phyloP scores from a whole-genome alignment of 176 grass and related monocot genomes.

The Pontederia paniculata region DNA sequence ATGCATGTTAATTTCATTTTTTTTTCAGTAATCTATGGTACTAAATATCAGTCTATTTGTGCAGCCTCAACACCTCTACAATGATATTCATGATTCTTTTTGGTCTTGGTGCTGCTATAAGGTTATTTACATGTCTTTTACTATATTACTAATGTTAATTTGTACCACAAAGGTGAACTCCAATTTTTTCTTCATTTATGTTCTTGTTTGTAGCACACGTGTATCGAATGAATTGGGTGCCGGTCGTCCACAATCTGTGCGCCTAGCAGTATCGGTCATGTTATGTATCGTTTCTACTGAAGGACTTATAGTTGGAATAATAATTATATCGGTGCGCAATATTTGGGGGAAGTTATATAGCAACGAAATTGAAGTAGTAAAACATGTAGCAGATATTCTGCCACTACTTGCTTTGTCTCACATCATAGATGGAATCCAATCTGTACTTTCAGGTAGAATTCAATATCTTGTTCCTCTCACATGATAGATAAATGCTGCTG shows the following conservation, averaged over 20 bases:
- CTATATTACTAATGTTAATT: not conserved
- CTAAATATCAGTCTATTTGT: constrained; percentile 1
- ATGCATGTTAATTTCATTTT: not conserved
- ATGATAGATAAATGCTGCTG: not conserved
- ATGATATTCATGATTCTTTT: constrained; percentile 55
- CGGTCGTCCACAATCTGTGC: constrained; percentile 36
- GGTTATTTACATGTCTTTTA: constrained; percentile 27
- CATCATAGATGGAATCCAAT: constrained; percentile 53
- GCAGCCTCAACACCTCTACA: constrained; percentile 55
- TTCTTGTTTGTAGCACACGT: constrained; percentile 33
- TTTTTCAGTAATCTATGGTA: not conserved
- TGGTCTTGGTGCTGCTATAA: constrained; percentile 71
- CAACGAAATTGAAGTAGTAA: constrained; percentile 65
- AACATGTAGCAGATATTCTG: constrained; percentile 53
- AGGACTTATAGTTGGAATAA: constrained; percentile 24
- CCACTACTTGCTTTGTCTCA: constrained; percentile 55
- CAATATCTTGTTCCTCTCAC: too few species aligned
- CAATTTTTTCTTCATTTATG: too few species aligned
- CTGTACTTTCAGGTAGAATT: constrained; percentile 63
- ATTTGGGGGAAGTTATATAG: constrained; percentile 64
- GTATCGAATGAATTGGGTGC: constrained; percentile 90
- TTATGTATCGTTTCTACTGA: constrained; percentile 28
- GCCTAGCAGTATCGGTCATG: constrained; percentile 45
- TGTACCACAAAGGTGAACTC: not conserved
- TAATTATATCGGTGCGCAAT: constrained; percentile 41